Conservation (phyloP, 1,284 basidiomycete species). For the Lentinus polychrous region DNA sequence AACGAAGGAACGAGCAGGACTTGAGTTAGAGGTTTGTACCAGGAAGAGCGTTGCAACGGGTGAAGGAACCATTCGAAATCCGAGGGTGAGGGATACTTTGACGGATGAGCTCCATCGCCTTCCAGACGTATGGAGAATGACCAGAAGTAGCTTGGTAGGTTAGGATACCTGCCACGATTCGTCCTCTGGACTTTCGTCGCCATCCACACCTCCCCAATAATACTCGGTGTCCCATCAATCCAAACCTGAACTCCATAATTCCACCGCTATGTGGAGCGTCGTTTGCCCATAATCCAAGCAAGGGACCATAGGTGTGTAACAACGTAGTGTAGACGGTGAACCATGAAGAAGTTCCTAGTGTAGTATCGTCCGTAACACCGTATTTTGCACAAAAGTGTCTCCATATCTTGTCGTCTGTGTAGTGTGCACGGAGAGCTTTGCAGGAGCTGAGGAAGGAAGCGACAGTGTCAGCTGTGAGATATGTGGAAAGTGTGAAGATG, state of each 20-base stretch:
- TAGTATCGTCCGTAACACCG: constrained; percentile 1
- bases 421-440: constrained; percentile 12
- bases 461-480: constrained; percentile 14
- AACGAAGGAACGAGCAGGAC: no score
- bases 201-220: no score
- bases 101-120: no score
- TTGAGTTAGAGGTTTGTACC: no score
- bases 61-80: no score
- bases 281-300: constrained; percentile 19
- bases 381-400: constrained; percentile 7
- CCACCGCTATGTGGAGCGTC: constrained; percentile 17
- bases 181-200: no score
- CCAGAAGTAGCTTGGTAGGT: no score
- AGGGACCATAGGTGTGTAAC: constrained; percentile 16
- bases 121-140: no score
- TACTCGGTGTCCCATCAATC: no score
- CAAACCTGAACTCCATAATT: constrained; percentile 13
- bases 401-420: constrained; percentile 20
- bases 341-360: constrained; percentile 13
- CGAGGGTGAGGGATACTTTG: no score
- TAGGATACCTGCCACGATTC: no score
- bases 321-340: constrained; percentile 16
- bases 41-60: no score
- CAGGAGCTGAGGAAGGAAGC: constrained; percentile 18
- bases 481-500: constrained; percentile 13